Base-by-base conservation (phyloP, 768 basidiomycete species). In the Lactifluus subvellereus region DNA sequence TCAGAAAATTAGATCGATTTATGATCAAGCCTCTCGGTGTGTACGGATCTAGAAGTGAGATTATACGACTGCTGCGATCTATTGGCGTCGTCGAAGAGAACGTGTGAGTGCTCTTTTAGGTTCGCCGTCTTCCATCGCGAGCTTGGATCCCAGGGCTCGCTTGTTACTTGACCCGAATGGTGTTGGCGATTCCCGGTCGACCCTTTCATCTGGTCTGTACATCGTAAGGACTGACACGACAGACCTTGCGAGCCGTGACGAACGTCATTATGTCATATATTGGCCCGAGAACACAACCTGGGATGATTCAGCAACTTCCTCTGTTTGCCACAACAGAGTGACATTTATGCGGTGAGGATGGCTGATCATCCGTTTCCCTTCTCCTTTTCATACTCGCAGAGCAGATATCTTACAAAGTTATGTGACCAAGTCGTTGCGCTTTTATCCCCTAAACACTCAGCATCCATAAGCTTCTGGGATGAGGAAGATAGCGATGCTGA, bases 201-300 rank as follows among this genome's bases (percentile, higher is more conserved):
- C 58, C 8, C 72, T 85, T 11, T 76, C 80, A 8, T 80, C 84
- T 27, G 84, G 84, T 16, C 67, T 85, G 10, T 85, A 85, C 62
- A 65, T 81, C 35, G 71, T 76, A 33, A 72, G 70, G 33, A 45
- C 60, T n/a, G 35, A 22, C 22, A 27, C n/a, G 45, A 27, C 9
- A 8, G 59, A 54, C 0, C 64, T 63, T 2, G 27, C 48, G 2
- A 22, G 22, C 22, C 22, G 22, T 22, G 69, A 75, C 37, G 56
- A 66, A 6, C 69, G 73, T 33, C 57, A 81, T 4, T 82, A 80
- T 58, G 76, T 83, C 13, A 67, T 86, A 6, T 85, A 82, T 61
- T 87, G 85, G 85, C 84, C 84, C 0, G 83, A 87, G 63, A 75
- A 81, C 32, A 76, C 72, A 1, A 85, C 84, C 0, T 86, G 85